These are phyloP conservation scores for Phytomonas francai DNA, from an alignment of 208 protist genomes.

Conservation along the genomic window DNA sequence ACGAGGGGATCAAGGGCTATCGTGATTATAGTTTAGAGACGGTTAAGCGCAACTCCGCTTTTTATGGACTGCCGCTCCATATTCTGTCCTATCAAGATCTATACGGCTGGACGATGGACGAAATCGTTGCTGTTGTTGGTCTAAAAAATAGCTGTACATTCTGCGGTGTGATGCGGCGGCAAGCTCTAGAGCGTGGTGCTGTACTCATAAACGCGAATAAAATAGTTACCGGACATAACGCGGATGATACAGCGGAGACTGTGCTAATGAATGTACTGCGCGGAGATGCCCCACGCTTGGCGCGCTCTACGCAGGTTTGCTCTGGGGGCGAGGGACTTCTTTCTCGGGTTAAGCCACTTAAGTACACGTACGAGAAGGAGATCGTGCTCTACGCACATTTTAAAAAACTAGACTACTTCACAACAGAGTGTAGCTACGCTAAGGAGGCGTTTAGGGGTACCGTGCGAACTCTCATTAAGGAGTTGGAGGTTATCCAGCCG, in stretches of 20 bases:
- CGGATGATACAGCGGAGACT: conserved; percentile 97
- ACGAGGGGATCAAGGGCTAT: conserved; percentile 98
- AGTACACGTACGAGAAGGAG: conserved; percentile 97
- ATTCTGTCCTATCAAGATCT: conserved; percentile 94
- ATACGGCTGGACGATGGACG: conserved; percentile 98
- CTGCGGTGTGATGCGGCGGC: conserved; percentile 96
- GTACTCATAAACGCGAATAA: conserved; percentile 79
- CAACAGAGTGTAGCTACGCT: conserved; percentile 96
- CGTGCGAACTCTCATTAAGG: conserved; percentile 91
- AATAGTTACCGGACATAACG: conserved; percentile 98
- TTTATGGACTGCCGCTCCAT: conserved; percentile 91
- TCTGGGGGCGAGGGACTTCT: conserved; percentile 37
- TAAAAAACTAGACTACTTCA: conserved; percentile 97
- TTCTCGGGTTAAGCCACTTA: conserved; percentile 94
- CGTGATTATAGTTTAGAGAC: conserved; percentile 96
- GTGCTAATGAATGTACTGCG: conserved; percentile 96
- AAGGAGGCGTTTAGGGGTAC: conserved; percentile 95
- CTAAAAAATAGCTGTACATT: conserved; percentile 95
- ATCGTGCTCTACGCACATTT: conserved; percentile 98
- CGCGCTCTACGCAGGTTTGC: conserved; percentile 73
- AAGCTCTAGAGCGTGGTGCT: conserved; percentile 94
- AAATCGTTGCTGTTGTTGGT: conserved; percentile 91
- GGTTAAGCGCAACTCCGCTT: conserved; percentile 90
- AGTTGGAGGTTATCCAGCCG: conserved; percentile 89
- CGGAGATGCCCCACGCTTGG: conserved; percentile 90